These are phyloP conservation scores for Mortierella sp. DNA, from an alignment of 371 early-diverging fungal species.

Conservation along the genomic window DNA sequence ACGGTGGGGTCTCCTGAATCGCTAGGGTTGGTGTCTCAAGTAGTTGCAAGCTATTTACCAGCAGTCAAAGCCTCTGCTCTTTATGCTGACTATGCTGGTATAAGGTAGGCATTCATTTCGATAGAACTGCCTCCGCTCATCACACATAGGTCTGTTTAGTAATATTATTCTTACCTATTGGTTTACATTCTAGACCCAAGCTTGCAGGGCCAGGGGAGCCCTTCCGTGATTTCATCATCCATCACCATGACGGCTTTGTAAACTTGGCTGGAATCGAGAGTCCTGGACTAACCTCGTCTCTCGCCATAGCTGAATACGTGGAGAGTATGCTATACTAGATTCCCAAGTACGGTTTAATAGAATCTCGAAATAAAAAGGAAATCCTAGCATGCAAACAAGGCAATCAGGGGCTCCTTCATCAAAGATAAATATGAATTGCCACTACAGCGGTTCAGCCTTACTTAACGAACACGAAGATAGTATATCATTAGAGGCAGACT, in stretches of 20 bases:
- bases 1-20: conserved; percentile 55
- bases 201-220: conserved; percentile 78
- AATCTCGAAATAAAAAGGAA: background rate
- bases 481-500: too few relatives aligned
- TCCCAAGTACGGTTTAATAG: background rate
- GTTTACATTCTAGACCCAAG: conserved; percentile 76
- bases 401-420: too few relatives aligned
- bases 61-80: conserved; percentile 67
- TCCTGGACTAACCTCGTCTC: conserved; percentile 88
- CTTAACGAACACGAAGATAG: too few relatives aligned
- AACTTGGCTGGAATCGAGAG: conserved; percentile 90
- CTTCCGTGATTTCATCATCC: conserved; percentile 85
- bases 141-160: too few relatives aligned
- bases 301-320: conserved; percentile 87
- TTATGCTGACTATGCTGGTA: conserved; percentile 83
- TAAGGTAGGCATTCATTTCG: conserved; percentile 63
- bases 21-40: conserved; percentile 64
- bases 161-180: background rate
- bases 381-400: too few relatives aligned
- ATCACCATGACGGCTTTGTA: conserved; percentile 77
- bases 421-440: too few relatives aligned
- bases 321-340: conserved; percentile 54
- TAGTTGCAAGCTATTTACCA: conserved; percentile 75
- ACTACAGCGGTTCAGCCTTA: too few relatives aligned
- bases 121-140: background rate